phyloP scores from a whole-genome alignment of 176 grass and related monocot species.

The Guadua angustifolia region DNA sequence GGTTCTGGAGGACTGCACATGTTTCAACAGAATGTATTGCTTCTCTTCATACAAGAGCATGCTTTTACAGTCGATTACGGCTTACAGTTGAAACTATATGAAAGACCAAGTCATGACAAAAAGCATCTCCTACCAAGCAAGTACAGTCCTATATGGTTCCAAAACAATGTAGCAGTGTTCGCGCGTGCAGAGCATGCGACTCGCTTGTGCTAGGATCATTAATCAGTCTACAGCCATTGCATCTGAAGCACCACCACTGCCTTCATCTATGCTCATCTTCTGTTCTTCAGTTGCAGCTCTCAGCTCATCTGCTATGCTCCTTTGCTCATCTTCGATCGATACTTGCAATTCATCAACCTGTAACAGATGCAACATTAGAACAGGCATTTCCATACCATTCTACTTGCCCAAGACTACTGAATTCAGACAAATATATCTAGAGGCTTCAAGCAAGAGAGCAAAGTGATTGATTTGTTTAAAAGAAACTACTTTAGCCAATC shows the following conservation, averaged over 20 bases:
- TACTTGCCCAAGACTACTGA: not conserved
- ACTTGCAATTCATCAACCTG: conserved; percentile 91
- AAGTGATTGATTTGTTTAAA: not conserved
- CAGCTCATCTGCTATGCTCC: conserved; percentile 70
- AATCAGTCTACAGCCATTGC: conserved; percentile 80
- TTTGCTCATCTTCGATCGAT: conserved; percentile 80
- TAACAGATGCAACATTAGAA: conserved; percentile 9
- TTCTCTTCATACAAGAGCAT: not conserved
- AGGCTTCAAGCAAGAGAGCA: not conserved
- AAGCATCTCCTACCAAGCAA: not conserved
- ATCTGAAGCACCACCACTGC: conserved; percentile 69
- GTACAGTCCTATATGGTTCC: not conserved
- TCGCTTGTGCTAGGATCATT: not conserved
- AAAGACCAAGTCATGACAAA: not conserved
- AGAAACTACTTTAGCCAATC: not conserved
- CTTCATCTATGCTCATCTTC: conserved; percentile 69
- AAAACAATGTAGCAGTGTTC: not conserved
- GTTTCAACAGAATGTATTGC: conserved; percentile 8
- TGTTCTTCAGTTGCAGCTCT: conserved; percentile 54
- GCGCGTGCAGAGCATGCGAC: not conserved
- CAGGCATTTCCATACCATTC: not conserved
- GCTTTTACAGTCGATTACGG: not conserved
- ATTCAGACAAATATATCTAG: not conserved
- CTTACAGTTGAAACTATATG: conserved; percentile 15
- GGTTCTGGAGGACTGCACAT: not conserved